Percentiles rank a stretch among this genome's conserved stretches.
Evolutionary conservation across 179 eudicot genomes (phyloP).

Genomic region (Dionaea muscipula): DNA sequence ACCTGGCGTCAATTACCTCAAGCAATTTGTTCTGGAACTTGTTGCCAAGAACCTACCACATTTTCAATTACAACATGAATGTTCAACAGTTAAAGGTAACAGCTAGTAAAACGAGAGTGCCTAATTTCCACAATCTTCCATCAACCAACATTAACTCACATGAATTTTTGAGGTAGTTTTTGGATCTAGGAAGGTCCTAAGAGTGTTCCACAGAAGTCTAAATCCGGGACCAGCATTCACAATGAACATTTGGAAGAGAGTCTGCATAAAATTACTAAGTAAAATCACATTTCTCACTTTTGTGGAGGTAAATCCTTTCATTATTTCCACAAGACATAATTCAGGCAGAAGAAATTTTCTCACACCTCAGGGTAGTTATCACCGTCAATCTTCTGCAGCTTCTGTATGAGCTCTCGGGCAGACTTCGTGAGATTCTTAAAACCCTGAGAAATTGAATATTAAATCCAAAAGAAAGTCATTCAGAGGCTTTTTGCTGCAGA

Average conservation of each 20-base stretch:
- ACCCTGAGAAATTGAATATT: conserved; percentile 32
- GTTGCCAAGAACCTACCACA: conserved; percentile 52
- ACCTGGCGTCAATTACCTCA: conserved; percentile 63
- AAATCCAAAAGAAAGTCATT: background rate
- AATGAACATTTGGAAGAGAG: conserved; percentile 66
- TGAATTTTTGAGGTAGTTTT: conserved; percentile 64
- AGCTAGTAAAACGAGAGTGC: background rate
- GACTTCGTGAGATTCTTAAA: conserved; percentile 62
- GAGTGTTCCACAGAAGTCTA: conserved; percentile 64
- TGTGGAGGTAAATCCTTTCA: background rate
- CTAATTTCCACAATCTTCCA: background rate
- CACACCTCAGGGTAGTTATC: conserved; percentile 89
- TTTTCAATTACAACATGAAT: background rate
- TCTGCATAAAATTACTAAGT: conserved; percentile 32
- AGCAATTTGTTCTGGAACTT: conserved; percentile 55
- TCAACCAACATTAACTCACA: conserved; percentile 20
- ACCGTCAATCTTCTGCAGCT: conserved; percentile 70
- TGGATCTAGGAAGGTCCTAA: conserved; percentile 60
- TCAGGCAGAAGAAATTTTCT: background rate
- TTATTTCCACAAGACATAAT: background rate
- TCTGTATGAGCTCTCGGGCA: conserved; percentile 58
- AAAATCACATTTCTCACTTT: background rate
- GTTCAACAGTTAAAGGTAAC: background rate
- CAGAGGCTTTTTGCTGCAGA: background rate
- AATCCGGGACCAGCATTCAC: conserved; percentile 78